Conservation (phyloP, 768 basidiomycete genomes). For the Pleurotus pulmonarius region DNA sequence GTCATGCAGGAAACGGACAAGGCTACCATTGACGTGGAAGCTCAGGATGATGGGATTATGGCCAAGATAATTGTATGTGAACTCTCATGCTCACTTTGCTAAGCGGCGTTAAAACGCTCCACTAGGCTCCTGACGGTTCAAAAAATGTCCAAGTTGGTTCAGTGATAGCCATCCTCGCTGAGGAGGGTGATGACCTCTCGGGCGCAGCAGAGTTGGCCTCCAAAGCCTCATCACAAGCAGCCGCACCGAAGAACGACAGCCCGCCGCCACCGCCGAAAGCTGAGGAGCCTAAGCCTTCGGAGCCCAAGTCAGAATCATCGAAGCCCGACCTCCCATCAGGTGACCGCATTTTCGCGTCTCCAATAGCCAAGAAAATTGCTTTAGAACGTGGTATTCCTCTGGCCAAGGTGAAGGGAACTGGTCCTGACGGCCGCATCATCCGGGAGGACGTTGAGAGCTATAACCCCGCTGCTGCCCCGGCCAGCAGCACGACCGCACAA, state of each 20-base stretch:
- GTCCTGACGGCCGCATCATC: slow-evolving; percentile 91
- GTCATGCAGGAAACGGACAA: slow-evolving; percentile 93
- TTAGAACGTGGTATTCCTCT: slow-evolving; percentile 92
- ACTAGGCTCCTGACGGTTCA: slow-evolving; percentile 74
- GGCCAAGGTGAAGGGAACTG: slow-evolving; percentile 85
- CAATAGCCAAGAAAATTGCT: slow-evolving; percentile 96
- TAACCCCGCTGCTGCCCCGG: slow-evolving; percentile 49
- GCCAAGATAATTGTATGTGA: slow-evolving; percentile 91
- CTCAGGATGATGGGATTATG: slow-evolving; percentile 94
- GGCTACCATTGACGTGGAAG: slow-evolving; percentile 99
- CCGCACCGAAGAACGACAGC: slow-evolving; percentile 29
- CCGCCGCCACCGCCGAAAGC: slow-evolving; percentile 32
- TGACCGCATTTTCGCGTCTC: slow-evolving; percentile 90
- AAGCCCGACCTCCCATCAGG: slow-evolving; percentile 60
- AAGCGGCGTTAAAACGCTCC: not conserved
- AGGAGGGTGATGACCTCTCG: slow-evolving; percentile 93
- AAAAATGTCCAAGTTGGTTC: slow-evolving; percentile 88
- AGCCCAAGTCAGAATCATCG: slow-evolving; percentile 31
- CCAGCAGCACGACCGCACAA: slow-evolving; percentile 38
- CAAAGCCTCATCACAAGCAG: slow-evolving; percentile 48
- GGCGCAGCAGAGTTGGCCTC: slow-evolving; percentile 72
- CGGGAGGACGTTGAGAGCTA: slow-evolving; percentile 94
- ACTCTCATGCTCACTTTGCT: not conserved
- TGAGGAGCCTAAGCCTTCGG: slow-evolving; percentile 7
- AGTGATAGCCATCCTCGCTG: slow-evolving; percentile 86